Evolutionary conservation across 2,329 filamentous ascomycete genomes (phyloP), one percentile per base, ranked within the genome.

Genomic region (Cordyceps javanica): DNA sequence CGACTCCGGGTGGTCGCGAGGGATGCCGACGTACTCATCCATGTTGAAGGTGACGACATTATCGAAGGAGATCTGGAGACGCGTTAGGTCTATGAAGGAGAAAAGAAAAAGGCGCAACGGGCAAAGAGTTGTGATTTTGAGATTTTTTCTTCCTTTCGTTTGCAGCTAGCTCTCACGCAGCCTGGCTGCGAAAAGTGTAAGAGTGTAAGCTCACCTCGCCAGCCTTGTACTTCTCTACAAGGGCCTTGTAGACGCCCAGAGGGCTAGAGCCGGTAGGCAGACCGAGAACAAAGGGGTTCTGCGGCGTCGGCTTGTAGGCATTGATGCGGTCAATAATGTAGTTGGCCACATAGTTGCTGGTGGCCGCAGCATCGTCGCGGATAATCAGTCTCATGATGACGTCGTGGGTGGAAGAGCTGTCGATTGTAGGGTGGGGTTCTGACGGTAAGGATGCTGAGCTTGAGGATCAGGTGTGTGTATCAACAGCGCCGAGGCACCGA

Each of bases 31-130:
- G 67, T 95, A 95, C 75, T 95, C 90, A 73, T 95, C 90, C 90
- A 94, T 94, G 73, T 94, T 94, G 79, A 95, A 95, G 26, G 90
- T 95, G 68, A 94, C 82, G 67, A 95, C 89, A 87, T 95, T 83
- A 68, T 87, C 86, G 70, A 95, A 95, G 1, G 90, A 93, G 67
- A 95, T 86, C 68, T 90, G 69, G 69, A 45, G 28, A 7, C n/a
- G n/a, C n/a, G n/a, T n/a, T 9, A 25, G 28, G 41, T 19, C 14
- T 25, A 5, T 14, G 32, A n/a, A n/a, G n/a, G n/a, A n/a, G n/a
- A n/a, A n/a, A n/a, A n/a, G n/a, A n/a, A n/a, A n/a, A n/a, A n/a
- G n/a, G n/a, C n/a, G n/a, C n/a, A n/a, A n/a, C n/a, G n/a, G n/a
- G n/a, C n/a, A n/a, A n/a, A n/a, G n/a, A n/a, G n/a, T n/a, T n/a